A percentile compares a stretch with the other conserved stretches of the same genome.
These are phyloP conservation scores for Talaromyces sp. DNA, from an alignment of 2,329 filamentous ascomycete genomes.

Conservation along the genomic window DNA sequence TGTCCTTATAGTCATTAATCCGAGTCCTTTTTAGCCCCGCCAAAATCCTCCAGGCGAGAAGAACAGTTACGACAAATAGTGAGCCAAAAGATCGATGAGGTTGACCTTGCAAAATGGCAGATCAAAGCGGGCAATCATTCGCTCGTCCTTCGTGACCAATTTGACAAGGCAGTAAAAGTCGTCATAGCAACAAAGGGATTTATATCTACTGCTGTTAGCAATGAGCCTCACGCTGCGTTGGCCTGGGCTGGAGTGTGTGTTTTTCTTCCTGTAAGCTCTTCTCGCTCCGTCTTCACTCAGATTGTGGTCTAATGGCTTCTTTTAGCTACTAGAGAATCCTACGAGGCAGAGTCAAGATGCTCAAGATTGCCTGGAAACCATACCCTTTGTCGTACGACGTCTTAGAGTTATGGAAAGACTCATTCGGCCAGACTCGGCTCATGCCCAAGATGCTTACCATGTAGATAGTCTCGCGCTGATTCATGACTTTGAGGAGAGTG, in stretches of 20 bases:
- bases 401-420: constrained; percentile 12
- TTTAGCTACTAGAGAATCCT: constrained; percentile 5
- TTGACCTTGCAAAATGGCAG: constrained; percentile 4
- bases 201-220: constrained; percentile 1
- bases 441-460: background rate
- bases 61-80: constrained; percentile 10
- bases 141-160: background rate
- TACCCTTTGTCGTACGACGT: constrained; percentile 6
- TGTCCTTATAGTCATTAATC: background rate
- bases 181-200: background rate
- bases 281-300: background rate
- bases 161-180: background rate
- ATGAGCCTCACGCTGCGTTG: constrained; percentile 4
- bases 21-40: background rate
- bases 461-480: background rate
- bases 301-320: background rate
- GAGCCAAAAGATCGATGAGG: background rate
- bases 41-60: background rate
- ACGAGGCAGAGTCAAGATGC: background rate
- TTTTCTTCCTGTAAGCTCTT: background rate
- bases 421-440: background rate
- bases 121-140: background rate
- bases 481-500: background rate
- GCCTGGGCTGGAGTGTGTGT: constrained; percentile 5
- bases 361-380: constrained; percentile 8